Base-by-base conservation (phyloP, 257 asterid species). In the Forsythia viridissima region DNA sequence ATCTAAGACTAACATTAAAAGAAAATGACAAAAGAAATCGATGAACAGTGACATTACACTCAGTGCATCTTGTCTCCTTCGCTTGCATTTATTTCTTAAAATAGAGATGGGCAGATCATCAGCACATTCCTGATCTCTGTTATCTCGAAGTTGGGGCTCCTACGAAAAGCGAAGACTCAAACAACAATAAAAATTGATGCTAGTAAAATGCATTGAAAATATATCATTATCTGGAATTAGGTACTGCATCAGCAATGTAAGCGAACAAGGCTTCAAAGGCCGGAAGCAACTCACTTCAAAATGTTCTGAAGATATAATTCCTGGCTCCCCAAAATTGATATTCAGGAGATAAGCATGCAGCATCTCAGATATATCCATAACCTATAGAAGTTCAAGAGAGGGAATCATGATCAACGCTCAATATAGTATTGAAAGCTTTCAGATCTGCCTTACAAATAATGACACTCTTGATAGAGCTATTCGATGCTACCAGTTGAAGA, bases 291-390 rank as follows among this genome's bases (percentile, higher is more conserved):
- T 82, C 83, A 92, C 98, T 69, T 87, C 84, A 73, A 73, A 82
- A 80, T 70, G 80, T 74, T 80, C 81, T 11, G 90, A 68, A 74
- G 87, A 79, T 74, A 79, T 80, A 70, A 77, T 77, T 70, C 73
- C 86, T 69, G 84, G 51, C 75, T 88, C 97, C 77, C 85, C 85
- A 24, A 92, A 95, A 82, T 74, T 77, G 81, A 84, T 84, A 61
- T 57, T 85, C 78, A 59, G 76, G 43, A 87, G 86, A 83, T 88
- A 88, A 74, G 73, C 34, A 82, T 82, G 81, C 81, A 93, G 83
- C 91, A 82, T 76, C 80, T 85, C 92, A 63, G 98, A 89, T 80
- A 96, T 79, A 82, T 96, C 95, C 85, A 78, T 48, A 41, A 92
- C 97, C 99, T 95, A 82, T 39, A 74, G 38, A 84, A 63, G 42